Base-by-base conservation (phyloP, 73 alveolate genomes). In the Paramecium caudatum region DNA sequence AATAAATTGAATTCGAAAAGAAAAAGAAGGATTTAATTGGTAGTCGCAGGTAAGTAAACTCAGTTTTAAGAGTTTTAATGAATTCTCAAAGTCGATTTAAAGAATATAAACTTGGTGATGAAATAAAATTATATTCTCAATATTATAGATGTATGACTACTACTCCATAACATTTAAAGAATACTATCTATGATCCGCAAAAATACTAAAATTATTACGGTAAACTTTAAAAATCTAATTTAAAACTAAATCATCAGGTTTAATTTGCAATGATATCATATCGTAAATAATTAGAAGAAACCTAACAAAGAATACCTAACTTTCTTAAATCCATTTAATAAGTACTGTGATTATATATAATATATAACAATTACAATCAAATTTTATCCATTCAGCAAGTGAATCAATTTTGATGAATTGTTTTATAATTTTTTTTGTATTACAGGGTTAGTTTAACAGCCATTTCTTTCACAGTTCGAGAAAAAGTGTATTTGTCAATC, bases 131-230 rank as follows among this genome's bases (percentile, higher is more conserved):
- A 3, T 55, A 55, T 55, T 10, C 23, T 27, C 30, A 55, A 23
- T 55, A 55, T 23, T 55, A 55, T 23, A 37, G 80, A 27, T 55
- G 80, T 5, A 55, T 27, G 21, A 55, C 80, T 12, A 43, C 23
- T 9, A 55, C 80, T 23, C 80, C 80, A 1, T 55, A 27, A 27
- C 80, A 55, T 5, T 27, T 55, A 55, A 23, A 55, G 30, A 55
- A 55, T 55, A 55, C 80, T 8, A 55, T 55, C 30, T 55, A 55
- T 55, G 80, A 55, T 55, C 46, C 80, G 23, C n/a, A 55, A 27
- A 55, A 55, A 55, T 55, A 55, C 30, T 55, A 55, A 55, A 55
- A 55, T 27, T 55, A 55, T 21, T 55, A 55, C 12, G 80, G 80
- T 23, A 55, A 55, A 55, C 30, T 55, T 19, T 55, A 55, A 21